Base-by-base conservation (phyloP, 306 rosid species). In the Mucuna pruriens region DNA sequence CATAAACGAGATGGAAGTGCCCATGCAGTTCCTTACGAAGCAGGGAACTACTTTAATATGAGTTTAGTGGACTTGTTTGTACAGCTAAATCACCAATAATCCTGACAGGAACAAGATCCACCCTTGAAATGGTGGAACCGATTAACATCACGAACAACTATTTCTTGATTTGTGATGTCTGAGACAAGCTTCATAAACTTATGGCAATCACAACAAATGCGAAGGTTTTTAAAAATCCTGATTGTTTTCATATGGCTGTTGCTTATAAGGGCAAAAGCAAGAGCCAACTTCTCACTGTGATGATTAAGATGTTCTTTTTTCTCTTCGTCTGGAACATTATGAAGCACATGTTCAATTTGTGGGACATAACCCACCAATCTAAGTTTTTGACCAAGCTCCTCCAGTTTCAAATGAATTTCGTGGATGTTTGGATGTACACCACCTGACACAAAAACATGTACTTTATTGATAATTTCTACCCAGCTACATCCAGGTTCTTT, bases 401-500 rank as follows among this genome's bases (percentile, higher is more conserved):
- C 84, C 80, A 84, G 58, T 68, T 79, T 68, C 64, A 51, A 67
- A 75, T 68, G 72, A 29, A 84, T 80, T 65, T 84, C 78, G 44
- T 1, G 29, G 51, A 79, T 75, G 40, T 69, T 80, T 75, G 82
- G 87, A 60, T 79, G 84, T 7, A 65, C 71, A 67, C 74, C 78
- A 68, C 51, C 82, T 67, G 82, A 84, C 44, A 80, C 45, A 60
- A 84, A 84, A 61, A 68, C 80, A 25, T 84, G 81, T 54, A 79
- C 63, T 68, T 74, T 55, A 68, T 71, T 77, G 54, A 61, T 67
- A 77, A 79, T 80, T 79, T 74, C 87, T 46, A 84, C 69, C 87
- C 87, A 84, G 77, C 87, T 84, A 58, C 87, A 84, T 74, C 87
- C 87, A 23, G 87, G 87, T 68, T 84, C 87, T 82, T 84, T 84